Base-by-base conservation (phyloP, 116 monocot genomes). In the Posidonia oceanica region DNA sequence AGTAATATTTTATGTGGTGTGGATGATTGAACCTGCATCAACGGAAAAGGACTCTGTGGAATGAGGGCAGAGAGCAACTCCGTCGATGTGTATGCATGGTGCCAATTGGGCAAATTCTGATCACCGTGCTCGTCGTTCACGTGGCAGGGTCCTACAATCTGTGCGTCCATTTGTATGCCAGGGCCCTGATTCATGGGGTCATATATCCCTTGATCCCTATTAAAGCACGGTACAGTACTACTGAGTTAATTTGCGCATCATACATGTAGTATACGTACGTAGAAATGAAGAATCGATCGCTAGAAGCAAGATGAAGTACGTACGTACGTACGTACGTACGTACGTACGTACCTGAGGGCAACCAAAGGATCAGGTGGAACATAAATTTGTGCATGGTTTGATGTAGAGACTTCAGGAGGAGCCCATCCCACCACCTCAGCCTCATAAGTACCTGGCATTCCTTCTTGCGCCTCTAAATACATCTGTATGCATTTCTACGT, bases 51-150 rank as follows among this genome's bases (percentile, higher is more conserved):
- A 53, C 39, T 23, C 0, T 85, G 39, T 1, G 82, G 80, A 18
- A 79, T 82, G 21, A 82, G 66, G 14, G 78, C 55, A 2, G 84
- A 72, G 64, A 87, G 80, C 22, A 84, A 74, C 74, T 82, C 90
- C 0, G 84, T 70, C 1, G 84, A 76, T 3, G 78, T 76, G 77
- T 78, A 86, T 7, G 75, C 80, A 22, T 91, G 87, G 36, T 84
- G 84, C 90, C 90, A 90, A 1, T 75, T 44, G 29, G 81, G 72
- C 1, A 81, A 14, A 18, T 41, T 54, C 52, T 22, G 61, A 18
- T 63, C 76, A 14, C 18, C 42, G 37, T 65, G 70, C 36, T 59
- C 59, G 10, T 64, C 55, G 64, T 59, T 52, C 53, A 83, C 21
- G 59, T 81, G 78, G 79, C 75, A 80, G 7, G 11, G 5, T 14